phyloP scores from a whole-genome alignment of 1,284 basidiomycete genomes.

The Phellinidium pouzarii region DNA sequence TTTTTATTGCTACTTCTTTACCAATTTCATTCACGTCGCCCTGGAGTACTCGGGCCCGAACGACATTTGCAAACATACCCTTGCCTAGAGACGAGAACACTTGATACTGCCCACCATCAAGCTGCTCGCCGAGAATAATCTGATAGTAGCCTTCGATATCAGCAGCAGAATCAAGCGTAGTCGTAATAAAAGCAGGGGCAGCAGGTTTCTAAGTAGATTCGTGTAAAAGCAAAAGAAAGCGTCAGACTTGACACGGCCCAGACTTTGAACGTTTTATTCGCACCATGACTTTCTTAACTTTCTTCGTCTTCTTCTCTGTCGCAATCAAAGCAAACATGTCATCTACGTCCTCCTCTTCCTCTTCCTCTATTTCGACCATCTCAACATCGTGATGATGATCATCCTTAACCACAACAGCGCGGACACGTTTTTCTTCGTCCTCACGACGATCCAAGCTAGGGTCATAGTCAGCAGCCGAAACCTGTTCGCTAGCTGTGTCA shows the following conservation, averaged over 20 bases:
- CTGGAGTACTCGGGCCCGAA: conserved; percentile 80
- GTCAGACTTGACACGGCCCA: too few relatives aligned
- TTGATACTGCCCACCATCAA: conserved; percentile 91
- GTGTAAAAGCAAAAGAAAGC: conserved; percentile 20
- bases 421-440: conserved; percentile 67
- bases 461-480: conserved; percentile 92
- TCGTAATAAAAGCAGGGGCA: conserved; percentile 60
- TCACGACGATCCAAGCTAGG: conserved; percentile 78
- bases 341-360: conserved; percentile 74
- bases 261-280: too few relatives aligned
- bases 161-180: conserved; percentile 65
- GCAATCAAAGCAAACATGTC: conserved; percentile 81
- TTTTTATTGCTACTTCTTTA: conserved; percentile 96
- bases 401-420: conserved; percentile 32
- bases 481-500: conserved; percentile 53
- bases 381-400: conserved; percentile 40
- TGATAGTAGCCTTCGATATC: conserved; percentile 96
- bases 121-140: conserved; percentile 88
- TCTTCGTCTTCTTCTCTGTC: conserved; percentile 53
- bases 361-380: conserved; percentile 55
- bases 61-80: conserved; percentile 98
- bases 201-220: conserved; percentile 37
- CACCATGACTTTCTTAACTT: conserved; percentile 48
- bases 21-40: conserved; percentile 57
- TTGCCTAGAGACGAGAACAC: conserved; percentile 93